Base-by-base conservation (phyloP, 768 basidiomycete genomes). In the Crepidotus variabilis region DNA sequence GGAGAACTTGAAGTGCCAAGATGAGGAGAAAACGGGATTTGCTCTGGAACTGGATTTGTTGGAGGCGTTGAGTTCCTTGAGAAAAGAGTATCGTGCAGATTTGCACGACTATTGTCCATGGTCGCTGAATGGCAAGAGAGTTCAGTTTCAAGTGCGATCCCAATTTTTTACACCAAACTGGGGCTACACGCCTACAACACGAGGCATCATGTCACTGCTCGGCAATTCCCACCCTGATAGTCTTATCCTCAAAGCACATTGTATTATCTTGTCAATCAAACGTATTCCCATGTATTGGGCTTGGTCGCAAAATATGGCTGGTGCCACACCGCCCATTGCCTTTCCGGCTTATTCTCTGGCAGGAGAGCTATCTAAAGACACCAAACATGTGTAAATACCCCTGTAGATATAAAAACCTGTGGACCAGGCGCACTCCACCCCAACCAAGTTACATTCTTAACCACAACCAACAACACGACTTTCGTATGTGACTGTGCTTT, bases 1-100 rank as follows among this genome's bases (percentile, higher is more conserved):
- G 82, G 76, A 58, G 85, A 77, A 35, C 75, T 75, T 39, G 69
- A 72, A 23, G 78, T 63, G 32, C 72, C 59, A 53, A 78, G 75
- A 21, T 62, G 73, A 69, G 60, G 71, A 65, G 61, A 69, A 69
- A 59, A 74, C 61, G 62, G 58, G 57, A 51, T 57, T 50, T 71
- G 71, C 39, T 68, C 66, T 34, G 69, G 72, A 39, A 68, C 65
- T 36, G 47, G 66, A 54, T 55, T 55, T 13, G 28, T 60, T 20
- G 81, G 83, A 56, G 82, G 83, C 11, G 83, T 81, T 34, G 80
- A 74, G 53, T 76, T 78, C 48, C 81, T 71, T 21, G 82, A 82
- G 66, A 84, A 84, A 56, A 83, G 77, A 47, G 58, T 53, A 54
- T 82, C 78, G 60, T 77, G 75, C 47, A 75, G 66, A 61, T 73